Percentiles rank a stretch among this genome's conserved stretches.
phyloP scores from a whole-genome alignment of 805 yeast species.

The Tetrapisispora taiwanensis region DNA sequence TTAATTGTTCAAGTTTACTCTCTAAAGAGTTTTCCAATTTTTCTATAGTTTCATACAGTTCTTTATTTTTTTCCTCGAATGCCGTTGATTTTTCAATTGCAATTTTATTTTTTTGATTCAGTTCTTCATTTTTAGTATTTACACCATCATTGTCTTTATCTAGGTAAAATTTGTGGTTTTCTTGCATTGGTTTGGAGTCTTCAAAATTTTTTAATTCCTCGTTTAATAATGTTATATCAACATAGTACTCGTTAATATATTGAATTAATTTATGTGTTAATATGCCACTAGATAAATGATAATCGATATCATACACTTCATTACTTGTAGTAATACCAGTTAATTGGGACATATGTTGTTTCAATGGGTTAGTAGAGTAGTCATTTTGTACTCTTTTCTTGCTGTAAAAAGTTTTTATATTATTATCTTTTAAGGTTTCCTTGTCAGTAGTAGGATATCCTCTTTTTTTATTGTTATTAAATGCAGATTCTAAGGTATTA shows the following conservation, averaged over 20 bases:
- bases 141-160: conserved; percentile 38
- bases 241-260: conserved; percentile 41
- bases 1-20: conserved; percentile 14
- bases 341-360: conserved; percentile 38
- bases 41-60: conserved; percentile 18
- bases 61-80: conserved; percentile 24
- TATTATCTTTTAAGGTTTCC: conserved; percentile 5
- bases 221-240: conserved; percentile 34
- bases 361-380: conserved; percentile 60
- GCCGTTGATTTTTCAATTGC: conserved; percentile 26
- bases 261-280: conserved; percentile 57
- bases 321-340: conserved; percentile 41
- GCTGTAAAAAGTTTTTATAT: conserved; percentile 39
- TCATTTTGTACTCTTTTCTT: conserved; percentile 53
- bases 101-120: conserved; percentile 15
- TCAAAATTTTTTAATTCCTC: conserved; percentile 41
- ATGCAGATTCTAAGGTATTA: conserved; percentile 36
- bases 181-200: conserved; percentile 31
- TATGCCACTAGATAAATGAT: conserved; percentile 30
- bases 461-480: conserved; percentile 6
- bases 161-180: conserved; percentile 36
- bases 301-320: conserved; percentile 28
- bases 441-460: conserved; percentile 4
- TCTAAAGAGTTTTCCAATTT: conserved; percentile 24
- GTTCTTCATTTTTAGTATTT: conserved; percentile 35